Evolutionary conservation across 228 moss, liverwort and hornwort genomes (phyloP), one percentile per base, ranked within the genome.

Genomic region (Sphagnum magellanicum): DNA sequence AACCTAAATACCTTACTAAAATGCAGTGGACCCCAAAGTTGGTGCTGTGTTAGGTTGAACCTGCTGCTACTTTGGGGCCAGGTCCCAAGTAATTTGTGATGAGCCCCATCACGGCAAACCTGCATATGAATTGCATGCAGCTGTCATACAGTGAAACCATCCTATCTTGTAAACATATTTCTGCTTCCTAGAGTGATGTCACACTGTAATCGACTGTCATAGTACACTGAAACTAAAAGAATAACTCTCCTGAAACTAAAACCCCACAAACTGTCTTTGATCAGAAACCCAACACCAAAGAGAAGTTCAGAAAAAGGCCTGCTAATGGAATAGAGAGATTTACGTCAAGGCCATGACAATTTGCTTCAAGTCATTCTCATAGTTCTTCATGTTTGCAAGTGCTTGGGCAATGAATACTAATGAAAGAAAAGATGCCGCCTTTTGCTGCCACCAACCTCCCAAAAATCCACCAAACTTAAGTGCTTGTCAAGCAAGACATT

Each of bases 101-200:
- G 64, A 97, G 63, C 53, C 93, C 97, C 97, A 97, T 97, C n/a
- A 87, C 79, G 62, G 93, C 93, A 74, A 97, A 94, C 78, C 91
- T 88, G 73, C 72, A 87, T 17, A 63, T 48, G 12, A 6, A 66
- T 16, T 72, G 16, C 68, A 6, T 16, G 3, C 75, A 68, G 12
- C 15, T 52, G 70, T 76, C 64, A 17, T 52, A 68, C 1, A 60
- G 8, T 8, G 5, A 61, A n/a, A 6, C 60, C 66, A 46, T 8
- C 16, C 1, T 63, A 6, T 53, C 16, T 15, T 12, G 17, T 50
- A 49, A 67, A 8, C 52, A n/a, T 48, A 48, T 52, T 70, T 16
- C 6, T 3, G 32, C 65, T 48, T 59, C 55, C 50, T 50, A 47
- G 50, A 15, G 12, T 53, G 59, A n/a, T 55, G 4, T 12, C 49